Percentiles rank a stretch among this genome's conserved stretches.
These are phyloP conservation scores for Micromonas pusilla DNA, from an alignment of 139 green algal species.

Conservation along the genomic window DNA sequence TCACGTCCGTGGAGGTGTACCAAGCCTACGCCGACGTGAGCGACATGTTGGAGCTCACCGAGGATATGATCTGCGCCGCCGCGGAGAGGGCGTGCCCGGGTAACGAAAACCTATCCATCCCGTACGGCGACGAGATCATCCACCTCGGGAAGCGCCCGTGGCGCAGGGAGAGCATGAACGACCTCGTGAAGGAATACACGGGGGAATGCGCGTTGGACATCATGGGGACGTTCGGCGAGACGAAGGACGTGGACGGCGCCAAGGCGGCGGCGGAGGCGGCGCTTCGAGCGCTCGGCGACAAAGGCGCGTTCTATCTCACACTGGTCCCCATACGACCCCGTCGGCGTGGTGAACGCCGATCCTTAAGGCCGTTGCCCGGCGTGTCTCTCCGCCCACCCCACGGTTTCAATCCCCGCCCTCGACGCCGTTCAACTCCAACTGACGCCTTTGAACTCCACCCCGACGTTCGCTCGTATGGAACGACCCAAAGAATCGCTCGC, in stretches of 20 bases:
- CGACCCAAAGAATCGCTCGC: constrained; percentile 1
- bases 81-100: not conserved
- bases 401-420: too few relatives aligned
- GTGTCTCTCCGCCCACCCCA: too few relatives aligned
- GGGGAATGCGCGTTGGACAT: constrained; percentile 49
- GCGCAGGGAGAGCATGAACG: constrained; percentile 76
- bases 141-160: constrained; percentile 60
- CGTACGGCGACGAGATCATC: constrained; percentile 20
- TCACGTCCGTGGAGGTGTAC: constrained; percentile 90
- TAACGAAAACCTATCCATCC: not conserved
- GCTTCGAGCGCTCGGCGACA: constrained; percentile 27
- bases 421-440: too few relatives aligned
- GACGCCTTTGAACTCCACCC: too few relatives aligned
- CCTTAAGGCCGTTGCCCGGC: too few relatives aligned
- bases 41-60: constrained; percentile 94
- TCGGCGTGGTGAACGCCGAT: too few relatives aligned
- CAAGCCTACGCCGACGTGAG: constrained; percentile 89
- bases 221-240: not conserved
- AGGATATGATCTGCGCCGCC: constrained; percentile 62
- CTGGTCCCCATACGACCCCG: too few relatives aligned
- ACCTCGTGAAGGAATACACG: constrained; percentile 71
- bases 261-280: constrained; percentile 38
- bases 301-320: too few relatives aligned
- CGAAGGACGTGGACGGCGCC: constrained; percentile 38
- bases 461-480: too few relatives aligned